These are phyloP conservation scores for Saccharomyces jurei DNA, from an alignment of 805 yeast genomes.

Conservation along the genomic window DNA sequence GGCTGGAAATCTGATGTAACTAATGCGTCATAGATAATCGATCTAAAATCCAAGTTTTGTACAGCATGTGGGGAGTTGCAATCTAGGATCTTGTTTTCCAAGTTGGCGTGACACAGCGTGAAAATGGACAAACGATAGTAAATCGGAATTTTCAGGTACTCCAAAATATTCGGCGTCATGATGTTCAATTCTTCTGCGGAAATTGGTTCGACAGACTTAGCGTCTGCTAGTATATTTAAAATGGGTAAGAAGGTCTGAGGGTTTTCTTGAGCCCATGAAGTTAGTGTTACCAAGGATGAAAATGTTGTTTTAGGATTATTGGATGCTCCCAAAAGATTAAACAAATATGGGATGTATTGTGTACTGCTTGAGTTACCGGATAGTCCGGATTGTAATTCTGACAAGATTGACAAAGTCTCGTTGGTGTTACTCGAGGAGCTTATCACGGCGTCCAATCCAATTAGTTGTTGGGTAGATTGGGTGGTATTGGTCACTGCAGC, in stretches of 20 bases:
- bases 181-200: conserved; percentile 16
- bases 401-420: conserved; percentile 15
- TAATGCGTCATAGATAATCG: conserved; percentile 24
- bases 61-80: conserved; percentile 28
- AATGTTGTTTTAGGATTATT: conserved; percentile 19
- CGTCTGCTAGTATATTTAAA: conserved; percentile 14
- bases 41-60: conserved; percentile 28
- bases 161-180: conserved; percentile 21
- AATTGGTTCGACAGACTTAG: conserved; percentile 7
- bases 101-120: conserved; percentile 23
- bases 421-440: conserved; percentile 18
- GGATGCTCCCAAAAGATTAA: conserved; percentile 17
- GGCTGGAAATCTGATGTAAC: conserved; percentile 26
- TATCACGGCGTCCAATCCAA: conserved; percentile 17
- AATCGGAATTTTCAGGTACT: conserved; percentile 22
- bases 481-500: conserved; percentile 14
- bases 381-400: conserved; percentile 10
- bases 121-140: conserved; percentile 25
- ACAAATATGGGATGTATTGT: conserved; percentile 17
- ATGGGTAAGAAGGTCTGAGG: conserved; percentile 16
- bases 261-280: conserved; percentile 18
- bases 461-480: conserved; percentile 19
- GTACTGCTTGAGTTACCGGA: conserved; percentile 9
- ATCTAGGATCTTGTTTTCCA: conserved; percentile 12
- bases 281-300: conserved; percentile 18